Evolutionary conservation across 768 basidiomycete genomes (phyloP).

Genomic region (Wakefieldia striispora): DNA sequence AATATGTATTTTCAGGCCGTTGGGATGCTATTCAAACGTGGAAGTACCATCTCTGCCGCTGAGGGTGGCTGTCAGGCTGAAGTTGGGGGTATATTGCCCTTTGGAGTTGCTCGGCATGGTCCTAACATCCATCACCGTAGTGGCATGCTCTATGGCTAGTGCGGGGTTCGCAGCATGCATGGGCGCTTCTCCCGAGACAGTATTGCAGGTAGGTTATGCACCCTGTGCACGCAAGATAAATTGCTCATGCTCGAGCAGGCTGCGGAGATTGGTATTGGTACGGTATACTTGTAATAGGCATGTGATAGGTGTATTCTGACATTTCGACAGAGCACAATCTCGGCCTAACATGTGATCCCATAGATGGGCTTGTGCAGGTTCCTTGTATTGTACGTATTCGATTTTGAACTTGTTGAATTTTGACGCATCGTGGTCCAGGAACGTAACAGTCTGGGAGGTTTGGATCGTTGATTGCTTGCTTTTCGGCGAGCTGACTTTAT

Average conservation of each 20-base stretch:
- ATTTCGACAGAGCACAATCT: conserved; percentile 67
- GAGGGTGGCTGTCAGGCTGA: conserved; percentile 96
- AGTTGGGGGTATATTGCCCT: conserved; percentile 66
- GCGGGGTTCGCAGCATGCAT: conserved; percentile 93
- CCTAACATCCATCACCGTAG: conserved; percentile 34
- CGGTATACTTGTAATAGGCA: conserved; percentile 11
- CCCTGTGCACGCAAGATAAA: background rate
- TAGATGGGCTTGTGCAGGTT: conserved; percentile 90
- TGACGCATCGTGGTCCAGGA: conserved; percentile 43
- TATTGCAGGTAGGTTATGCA: conserved; percentile 55
- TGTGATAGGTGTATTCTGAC: conserved; percentile 1
- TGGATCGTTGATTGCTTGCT: conserved; percentile 9
- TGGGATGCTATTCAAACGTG: conserved; percentile 95
- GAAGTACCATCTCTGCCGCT: conserved; percentile 95
- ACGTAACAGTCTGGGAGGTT: conserved; percentile 84
- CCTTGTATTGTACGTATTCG: conserved; percentile 76
- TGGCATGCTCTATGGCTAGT: conserved; percentile 95
- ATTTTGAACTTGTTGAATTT: background rate
- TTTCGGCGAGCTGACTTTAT: conserved; percentile 4
- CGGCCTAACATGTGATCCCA: conserved; percentile 91
- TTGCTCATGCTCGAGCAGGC: conserved; percentile 40
- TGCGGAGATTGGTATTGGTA: conserved; percentile 89
- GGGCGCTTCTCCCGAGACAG: conserved; percentile 84
- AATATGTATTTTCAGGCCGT: conserved; percentile 58
- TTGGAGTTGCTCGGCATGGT: background rate